Conservation (phyloP, 345 rosid species). For the Eucalyptus regnans region DNA sequence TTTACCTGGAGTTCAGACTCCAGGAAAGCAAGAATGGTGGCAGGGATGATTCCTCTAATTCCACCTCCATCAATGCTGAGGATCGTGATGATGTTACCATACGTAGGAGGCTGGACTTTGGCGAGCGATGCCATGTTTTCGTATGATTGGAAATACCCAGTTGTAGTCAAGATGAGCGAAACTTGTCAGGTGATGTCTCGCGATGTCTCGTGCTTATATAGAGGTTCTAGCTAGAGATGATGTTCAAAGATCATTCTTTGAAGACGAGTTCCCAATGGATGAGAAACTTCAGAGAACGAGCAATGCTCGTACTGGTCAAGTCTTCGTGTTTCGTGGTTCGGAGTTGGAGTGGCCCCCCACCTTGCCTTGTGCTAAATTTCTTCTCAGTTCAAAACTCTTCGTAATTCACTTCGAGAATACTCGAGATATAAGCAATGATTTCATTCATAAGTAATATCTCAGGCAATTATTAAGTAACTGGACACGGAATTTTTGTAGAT, state of each 20-base stretch:
- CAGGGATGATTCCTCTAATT: constrained; percentile 51
- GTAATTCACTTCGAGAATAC: background rate
- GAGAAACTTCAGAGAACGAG: background rate
- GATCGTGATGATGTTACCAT: constrained; percentile 43
- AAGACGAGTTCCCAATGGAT: background rate
- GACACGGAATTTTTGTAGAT: background rate
- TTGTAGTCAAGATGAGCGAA: background rate
- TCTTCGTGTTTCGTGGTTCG: background rate
- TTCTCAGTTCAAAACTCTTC: background rate
- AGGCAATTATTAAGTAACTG: background rate
- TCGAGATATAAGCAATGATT: background rate
- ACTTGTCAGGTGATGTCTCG: background rate
- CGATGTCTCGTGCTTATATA: background rate
- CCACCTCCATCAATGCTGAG: constrained; percentile 86
- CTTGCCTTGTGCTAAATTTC: background rate
- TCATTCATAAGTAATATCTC: background rate
- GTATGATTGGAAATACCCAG: background rate
- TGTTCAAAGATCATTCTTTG: background rate
- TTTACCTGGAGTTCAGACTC: constrained; percentile 73
- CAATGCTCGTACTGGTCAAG: background rate
- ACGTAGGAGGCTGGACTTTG: constrained; percentile 16
- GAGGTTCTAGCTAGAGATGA: background rate
- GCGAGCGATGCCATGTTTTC: background rate
- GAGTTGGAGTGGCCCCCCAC: background rate
- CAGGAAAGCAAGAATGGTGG: constrained; percentile 44